Evolutionary conservation across 2,329 filamentous ascomycete genomes (phyloP).

Genomic region (Talaromyces atroroseus): DNA sequence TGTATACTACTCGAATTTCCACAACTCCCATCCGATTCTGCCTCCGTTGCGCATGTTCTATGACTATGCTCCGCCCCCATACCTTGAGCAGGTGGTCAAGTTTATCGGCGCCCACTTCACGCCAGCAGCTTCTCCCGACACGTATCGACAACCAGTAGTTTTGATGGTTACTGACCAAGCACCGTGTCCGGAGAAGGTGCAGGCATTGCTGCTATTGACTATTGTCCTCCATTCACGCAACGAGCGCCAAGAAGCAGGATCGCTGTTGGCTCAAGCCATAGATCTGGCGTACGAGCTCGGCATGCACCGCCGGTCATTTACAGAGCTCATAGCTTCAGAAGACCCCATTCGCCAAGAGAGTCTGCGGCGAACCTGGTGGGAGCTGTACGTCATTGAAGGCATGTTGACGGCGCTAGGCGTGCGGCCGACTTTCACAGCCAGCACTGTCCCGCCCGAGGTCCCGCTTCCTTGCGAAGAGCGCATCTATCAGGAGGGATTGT

Average conservation of each 20-base stretch:
- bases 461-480: constrained; percentile 75
- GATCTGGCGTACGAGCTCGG: constrained; percentile 69
- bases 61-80: constrained; percentile 35
- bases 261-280: constrained; percentile 63
- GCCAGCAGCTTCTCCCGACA: constrained; percentile 39
- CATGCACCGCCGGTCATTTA: constrained; percentile 65
- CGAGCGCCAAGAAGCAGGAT: constrained; percentile 62
- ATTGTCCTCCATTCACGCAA: constrained; percentile 73
- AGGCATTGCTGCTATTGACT: constrained; percentile 70
- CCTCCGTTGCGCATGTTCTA: constrained; percentile 43
- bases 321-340: constrained; percentile 57
- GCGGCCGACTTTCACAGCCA: constrained; percentile 54
- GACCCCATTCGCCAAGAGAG: constrained; percentile 71
- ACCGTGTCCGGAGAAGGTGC: constrained; percentile 61
- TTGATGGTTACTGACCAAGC: constrained; percentile 27
- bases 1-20: constrained; percentile 53
- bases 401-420: constrained; percentile 67
- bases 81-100: constrained; percentile 51
- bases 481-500: constrained; percentile 51
- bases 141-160: constrained; percentile 36
- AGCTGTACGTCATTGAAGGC: constrained; percentile 71
- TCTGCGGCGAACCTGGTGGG: constrained; percentile 90
- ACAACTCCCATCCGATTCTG: constrained; percentile 52
- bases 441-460: constrained; percentile 63
- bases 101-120: constrained; percentile 54